Conservation (phyloP, 805 yeast species). For the Ogataea zsoltii region DNA sequence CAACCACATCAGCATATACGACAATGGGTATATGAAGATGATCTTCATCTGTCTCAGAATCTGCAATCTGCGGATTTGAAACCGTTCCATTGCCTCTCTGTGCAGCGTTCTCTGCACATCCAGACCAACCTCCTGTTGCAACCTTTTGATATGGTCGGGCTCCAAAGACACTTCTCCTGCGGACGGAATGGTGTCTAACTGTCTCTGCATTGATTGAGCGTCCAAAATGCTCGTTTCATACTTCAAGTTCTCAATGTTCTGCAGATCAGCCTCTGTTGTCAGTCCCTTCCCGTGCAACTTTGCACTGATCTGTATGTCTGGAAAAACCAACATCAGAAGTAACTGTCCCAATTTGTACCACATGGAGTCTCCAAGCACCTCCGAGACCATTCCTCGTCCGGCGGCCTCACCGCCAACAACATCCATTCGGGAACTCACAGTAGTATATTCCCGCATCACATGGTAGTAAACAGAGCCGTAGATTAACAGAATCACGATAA, state of each 20-base stretch:
- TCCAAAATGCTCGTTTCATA: conserved; percentile 11
- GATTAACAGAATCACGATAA: conserved; percentile 59
- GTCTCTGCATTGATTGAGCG: conserved; percentile 2
- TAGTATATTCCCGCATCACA: conserved; percentile 62
- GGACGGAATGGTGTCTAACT: conserved; percentile 4
- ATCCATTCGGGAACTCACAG: conserved; percentile 46
- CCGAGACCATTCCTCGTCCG: conserved; percentile 20
- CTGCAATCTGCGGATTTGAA: conserved; percentile 61
- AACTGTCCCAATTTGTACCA: conserved; percentile 34
- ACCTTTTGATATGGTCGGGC: conserved; percentile 11
- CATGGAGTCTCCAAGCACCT: conserved; percentile 29
- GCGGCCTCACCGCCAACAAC: conserved; percentile 14
- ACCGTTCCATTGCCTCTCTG: conserved; percentile 57
- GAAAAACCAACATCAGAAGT: conserved; percentile 32
- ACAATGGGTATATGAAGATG: conserved; percentile 80
- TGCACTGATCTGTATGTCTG: conserved; percentile 33
- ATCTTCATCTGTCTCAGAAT: conserved; percentile 78
- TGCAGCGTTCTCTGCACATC: conserved; percentile 45
- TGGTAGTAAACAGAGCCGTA: conserved; percentile 73
- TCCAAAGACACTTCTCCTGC: neutral
- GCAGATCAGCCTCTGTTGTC: conserved; percentile 28
- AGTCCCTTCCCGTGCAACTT: conserved; percentile 32
- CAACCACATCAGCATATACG: conserved; percentile 79
- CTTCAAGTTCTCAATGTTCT: conserved; percentile 27
- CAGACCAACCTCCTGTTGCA: conserved; percentile 28